Conservation (phyloP, 2,329 filamentous ascomycete species). For the Calonectria montana region DNA sequence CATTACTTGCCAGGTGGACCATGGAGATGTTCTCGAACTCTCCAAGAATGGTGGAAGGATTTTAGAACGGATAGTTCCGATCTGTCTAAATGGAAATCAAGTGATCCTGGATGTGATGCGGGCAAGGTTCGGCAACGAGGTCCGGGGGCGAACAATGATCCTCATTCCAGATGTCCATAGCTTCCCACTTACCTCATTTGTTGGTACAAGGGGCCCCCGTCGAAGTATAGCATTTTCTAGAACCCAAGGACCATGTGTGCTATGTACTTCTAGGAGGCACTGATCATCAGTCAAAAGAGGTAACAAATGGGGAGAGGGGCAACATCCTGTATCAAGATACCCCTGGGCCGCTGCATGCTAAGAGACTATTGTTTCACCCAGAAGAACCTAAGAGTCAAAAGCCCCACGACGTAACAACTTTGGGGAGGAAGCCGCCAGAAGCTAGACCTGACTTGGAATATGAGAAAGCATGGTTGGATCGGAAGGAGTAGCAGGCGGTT, state of each 20-base stretch:
- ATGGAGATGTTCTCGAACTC: neutral
- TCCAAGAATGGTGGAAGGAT: neutral
- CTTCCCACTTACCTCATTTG: neutral
- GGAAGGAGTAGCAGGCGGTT: neutral
- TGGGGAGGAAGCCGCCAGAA: neutral
- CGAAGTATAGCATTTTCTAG: neutral
- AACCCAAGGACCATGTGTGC: neutral
- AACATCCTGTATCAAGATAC: neutral
- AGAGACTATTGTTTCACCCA: neutral
- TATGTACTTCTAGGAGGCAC: neutral
- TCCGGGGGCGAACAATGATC: neutral
- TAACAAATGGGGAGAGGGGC: neutral
- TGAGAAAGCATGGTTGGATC: too few species aligned
- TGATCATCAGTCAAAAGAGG: neutral
- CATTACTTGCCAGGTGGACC: neutral
- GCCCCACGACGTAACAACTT: too few species aligned
- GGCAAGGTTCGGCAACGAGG: neutral
- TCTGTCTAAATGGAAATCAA: neutral
- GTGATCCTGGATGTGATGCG: neutral
- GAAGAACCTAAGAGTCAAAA: neutral
- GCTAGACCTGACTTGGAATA: neutral
- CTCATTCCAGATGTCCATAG: neutral
- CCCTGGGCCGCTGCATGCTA: neutral
- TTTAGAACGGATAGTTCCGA: neutral
- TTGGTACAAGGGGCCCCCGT: neutral